Evolutionary conservation across 2,329 filamentous ascomycete species (phyloP), one percentile per base, ranked within the genome.

Genomic region (Beauveria brongniartii): DNA sequence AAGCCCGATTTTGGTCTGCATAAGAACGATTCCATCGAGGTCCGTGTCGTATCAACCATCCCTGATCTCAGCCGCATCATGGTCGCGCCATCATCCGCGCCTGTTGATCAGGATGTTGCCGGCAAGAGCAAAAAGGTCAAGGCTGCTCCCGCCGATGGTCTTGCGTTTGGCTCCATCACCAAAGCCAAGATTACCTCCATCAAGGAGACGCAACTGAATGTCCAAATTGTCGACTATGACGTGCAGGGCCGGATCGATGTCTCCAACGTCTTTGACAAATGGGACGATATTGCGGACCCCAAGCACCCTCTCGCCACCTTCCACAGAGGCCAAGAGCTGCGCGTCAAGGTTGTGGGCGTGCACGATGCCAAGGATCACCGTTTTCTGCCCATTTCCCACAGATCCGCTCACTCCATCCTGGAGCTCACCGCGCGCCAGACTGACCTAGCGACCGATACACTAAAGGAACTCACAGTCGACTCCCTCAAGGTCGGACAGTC

Each of bases 171-270:
- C 58, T 88, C 82, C 65, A 72, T 89, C 52, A 86, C 87, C 8
- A 91, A 90, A 70, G 93, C 90, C 44, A 88, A 82, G 67, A 84
- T 99, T 50, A 83, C 84, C n/a, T 91, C 91, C 0, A 78, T 97
- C 69, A 96, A 96, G 74, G 87, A 88, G 54, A 97, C 93, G 0
- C 94, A 99, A 71, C 78, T 97, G 60, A 97, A 97, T 66, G 91
- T 99, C 6, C 85, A 90, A 66, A 81, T 97, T 55, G 88, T 91
- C 48, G 91, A 95, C 69, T 72, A 65, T 41, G 67, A 74, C 18
- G 81, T 96, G 9, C 90, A 95, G 71, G 94, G 93, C n/a, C 90
- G 94, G 20, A 87, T 99, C 63, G 93, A 97, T 69, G 84, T 94
- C 6, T 95, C 94, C 1, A 91, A 97, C 71, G 76, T 92, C 14